Percentiles rank a stretch among this genome's conserved stretches.
These are phyloP conservation scores for Panicum virgatum DNA, from an alignment of 202 grass and related monocot species.

Conservation along the genomic window DNA sequence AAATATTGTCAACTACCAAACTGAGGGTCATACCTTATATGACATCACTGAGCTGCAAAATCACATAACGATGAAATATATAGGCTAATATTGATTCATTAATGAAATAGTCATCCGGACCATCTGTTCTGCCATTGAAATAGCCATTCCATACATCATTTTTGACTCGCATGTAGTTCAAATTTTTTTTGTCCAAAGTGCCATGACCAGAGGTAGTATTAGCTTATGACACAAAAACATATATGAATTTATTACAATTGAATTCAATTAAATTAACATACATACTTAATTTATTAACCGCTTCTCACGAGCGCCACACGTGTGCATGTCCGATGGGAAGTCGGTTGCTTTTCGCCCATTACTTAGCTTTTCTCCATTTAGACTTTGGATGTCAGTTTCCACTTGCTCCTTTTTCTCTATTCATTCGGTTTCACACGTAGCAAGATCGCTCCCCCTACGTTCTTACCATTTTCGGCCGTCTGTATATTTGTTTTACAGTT, in stretches of 20 bases:
- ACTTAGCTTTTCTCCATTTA: neutral
- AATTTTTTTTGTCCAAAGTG: neutral
- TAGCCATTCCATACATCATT: too few species aligned
- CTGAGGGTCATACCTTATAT: conserved; percentile 16
- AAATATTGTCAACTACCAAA: conserved; percentile 38
- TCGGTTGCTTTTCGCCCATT: too few species aligned
- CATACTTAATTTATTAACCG: neutral
- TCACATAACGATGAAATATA: conserved; percentile 18
- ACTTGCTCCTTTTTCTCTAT: neutral
- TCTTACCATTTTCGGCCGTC: neutral
- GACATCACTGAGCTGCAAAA: conserved; percentile 12
- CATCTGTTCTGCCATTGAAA: too few species aligned
- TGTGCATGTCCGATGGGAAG: neutral
- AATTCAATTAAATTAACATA: neutral
- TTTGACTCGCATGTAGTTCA: too few species aligned
- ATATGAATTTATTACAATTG: neutral
- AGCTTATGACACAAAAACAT: neutral
- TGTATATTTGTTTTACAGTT: neutral
- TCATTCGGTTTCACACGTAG: neutral
- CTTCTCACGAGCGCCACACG: neutral
- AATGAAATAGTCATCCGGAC: neutral
- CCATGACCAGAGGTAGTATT: too few species aligned
- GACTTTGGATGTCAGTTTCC: neutral
- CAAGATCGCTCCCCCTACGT: neutral
- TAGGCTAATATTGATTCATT: neutral